Base-by-base conservation (phyloP, 352 stramenopile species). In the Phytophthora fragariaefolia region DNA sequence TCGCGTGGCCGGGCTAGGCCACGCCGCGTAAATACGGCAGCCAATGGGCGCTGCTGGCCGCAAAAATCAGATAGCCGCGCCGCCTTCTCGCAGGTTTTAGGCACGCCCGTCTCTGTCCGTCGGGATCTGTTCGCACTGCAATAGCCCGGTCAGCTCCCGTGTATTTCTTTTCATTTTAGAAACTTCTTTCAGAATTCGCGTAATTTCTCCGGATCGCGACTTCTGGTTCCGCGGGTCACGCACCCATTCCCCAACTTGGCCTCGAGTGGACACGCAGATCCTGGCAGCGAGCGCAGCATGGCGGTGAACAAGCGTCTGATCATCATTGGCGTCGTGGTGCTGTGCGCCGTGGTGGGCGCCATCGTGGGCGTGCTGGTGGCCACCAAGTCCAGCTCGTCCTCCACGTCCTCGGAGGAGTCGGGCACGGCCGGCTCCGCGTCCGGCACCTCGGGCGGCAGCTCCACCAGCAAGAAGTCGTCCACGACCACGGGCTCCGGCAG, bases 351-450 rank as follows among this genome's bases (percentile, higher is more conserved):
- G 26, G 74, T 75, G 12, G 77, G 77, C 10, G 75, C 77, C 20
- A 72, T 80, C 45, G 73, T 86, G 17, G 77, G 75, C 58, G 63
- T 86, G 6, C 40, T 86, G 17, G 69, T 86, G 15, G 76, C 72
- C 51, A 80, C 71, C 24, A 73, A 69, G 22, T 76, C 75, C 22
- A 52, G 36, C 26, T 76, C 73, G 23, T 77, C 71, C 5, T 72
- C 61, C 6, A 76, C 63, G 32, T 71, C 69, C 17, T 75, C 73
- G 9, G 51, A 66, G 18, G 61, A 71, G 23, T 63, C 46, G 3
- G 57, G 26, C 50, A 60, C 49, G 42, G 46, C 57, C 10, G 54
- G n/a, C 22, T 46, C 54, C 7, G 48, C 52, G 3, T 63, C 59
- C 8, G 63, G 56, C 54, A 50, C 43, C 52, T 47, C 28, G 7